Base-by-base conservation (phyloP, 805 yeast genomes). In the Myxozyma mucilagina region DNA sequence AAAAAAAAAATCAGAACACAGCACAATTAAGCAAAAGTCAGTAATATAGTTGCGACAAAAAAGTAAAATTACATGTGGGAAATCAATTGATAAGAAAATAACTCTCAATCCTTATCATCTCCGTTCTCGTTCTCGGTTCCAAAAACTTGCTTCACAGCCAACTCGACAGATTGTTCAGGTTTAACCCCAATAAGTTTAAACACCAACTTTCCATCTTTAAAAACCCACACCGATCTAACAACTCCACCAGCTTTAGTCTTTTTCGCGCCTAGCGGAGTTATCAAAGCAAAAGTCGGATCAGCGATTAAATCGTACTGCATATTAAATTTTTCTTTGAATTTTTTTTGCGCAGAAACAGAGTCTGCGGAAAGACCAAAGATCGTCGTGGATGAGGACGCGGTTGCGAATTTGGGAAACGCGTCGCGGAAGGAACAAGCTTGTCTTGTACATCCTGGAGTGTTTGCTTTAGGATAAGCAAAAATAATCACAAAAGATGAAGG, bases 401-500 rank as follows among this genome's bases (percentile, higher is more conserved):
- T 76, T 49, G 78, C 73, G 69, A 88, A 81, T 45, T 80, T 77
- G 1, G 80, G 78, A 72, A 76, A 86, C 68, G 83, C 83, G 66
- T 83, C 86, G 68, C 94, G 85, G 73, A 87, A 94, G 0, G 97
- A 97, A 72, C 88, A 82, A 1, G 92, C 97, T 76, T 93, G 99
- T 68, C 90, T 83, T 1, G 99, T 93, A 75, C 99, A 94, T 2
- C 99, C 99, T 0, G 97, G 97, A 0, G 98, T 93, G 31, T 87
- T 84, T 0, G 98, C 98, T 71, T 82, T 87, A 56, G 98, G 98
- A 72, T 92, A 93, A 18, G 96, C 88, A 59, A 65, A 64, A 41
- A 60, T 57, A n/a, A 66, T 64, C 20, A 67, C 53, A 9, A 50
- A 43, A 10, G 43, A 3, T 39, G 29, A 24, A 24, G 29, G 29